Percentiles rank a stretch among this genome's conserved stretches.
Conservation (phyloP, 208 protist genomes). For the Crithidia acanthocephali region DNA sequence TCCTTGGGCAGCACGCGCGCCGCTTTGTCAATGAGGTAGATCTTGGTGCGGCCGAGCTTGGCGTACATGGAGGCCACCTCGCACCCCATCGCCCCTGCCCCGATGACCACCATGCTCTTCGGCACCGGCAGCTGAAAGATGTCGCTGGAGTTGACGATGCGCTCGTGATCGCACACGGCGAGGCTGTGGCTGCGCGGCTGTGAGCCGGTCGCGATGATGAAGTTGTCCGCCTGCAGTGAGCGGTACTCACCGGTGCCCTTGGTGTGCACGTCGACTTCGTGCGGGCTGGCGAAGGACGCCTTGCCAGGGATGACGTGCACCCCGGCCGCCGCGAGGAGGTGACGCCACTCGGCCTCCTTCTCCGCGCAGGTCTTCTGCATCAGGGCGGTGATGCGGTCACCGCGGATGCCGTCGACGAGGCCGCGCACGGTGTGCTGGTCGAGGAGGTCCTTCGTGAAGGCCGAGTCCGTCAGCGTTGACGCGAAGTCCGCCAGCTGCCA, state of each 20-base stretch:
- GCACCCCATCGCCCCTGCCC: constrained; percentile 67
- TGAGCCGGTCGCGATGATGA: constrained; percentile 75
- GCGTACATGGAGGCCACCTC: constrained; percentile 80
- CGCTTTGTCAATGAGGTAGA: constrained; percentile 63
- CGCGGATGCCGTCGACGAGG: constrained; percentile 33
- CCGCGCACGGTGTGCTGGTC: constrained; percentile 23
- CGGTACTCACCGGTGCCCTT: constrained; percentile 52
- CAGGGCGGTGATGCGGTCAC: constrained; percentile 40
- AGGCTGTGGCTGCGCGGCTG: constrained; percentile 49
- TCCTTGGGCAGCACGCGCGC: constrained; percentile 59
- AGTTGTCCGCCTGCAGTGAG: constrained; percentile 65
- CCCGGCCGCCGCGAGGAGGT: constrained; percentile 34
- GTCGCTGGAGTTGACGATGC: constrained; percentile 53
- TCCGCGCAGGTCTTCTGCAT: constrained; percentile 41
- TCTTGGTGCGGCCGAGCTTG: constrained; percentile 62
- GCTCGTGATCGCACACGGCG: constrained; percentile 39
- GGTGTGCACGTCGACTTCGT: constrained; percentile 66
- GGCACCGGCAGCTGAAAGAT: constrained; percentile 65
- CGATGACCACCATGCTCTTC: constrained; percentile 71
- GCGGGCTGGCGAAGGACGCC: constrained; percentile 53
- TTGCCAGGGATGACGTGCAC: constrained; percentile 66
- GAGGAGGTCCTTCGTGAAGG: constrained; percentile 39
- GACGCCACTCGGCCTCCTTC: constrained; percentile 46
- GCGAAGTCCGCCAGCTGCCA: constrained; percentile 69
- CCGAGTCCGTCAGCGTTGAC: constrained; percentile 31